Evolutionary conservation across 306 rosid species (phyloP), one percentile per base, ranked within the genome.

Genomic region (Fragaria ananassa): DNA sequence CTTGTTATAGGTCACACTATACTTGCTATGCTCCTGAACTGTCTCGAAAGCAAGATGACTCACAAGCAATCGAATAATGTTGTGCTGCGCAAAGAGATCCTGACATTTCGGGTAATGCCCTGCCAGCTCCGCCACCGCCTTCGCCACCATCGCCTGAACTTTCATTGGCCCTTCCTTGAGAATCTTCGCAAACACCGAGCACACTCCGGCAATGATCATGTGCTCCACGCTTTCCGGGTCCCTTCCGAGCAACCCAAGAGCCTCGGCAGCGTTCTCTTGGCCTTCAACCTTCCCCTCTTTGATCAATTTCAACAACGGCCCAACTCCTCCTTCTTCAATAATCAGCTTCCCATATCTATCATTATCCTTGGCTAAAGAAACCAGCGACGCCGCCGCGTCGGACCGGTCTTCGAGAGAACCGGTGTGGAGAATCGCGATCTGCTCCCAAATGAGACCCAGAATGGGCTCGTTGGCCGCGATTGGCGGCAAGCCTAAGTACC

Each of bases 21-120:
- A 95, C 87, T 90, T 95, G 39, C 96, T 92, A 60, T 95, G 98
- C 74, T 95, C 98, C 21, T 92, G 90, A 37, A 92, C 89, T 0
- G 97, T 92, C 57, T 92, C 98, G 27, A 95, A 95, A 1, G 97
- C 98, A 23, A 95, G 96, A 68, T 95, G 98, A 58, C 93, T 74
- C 12, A 95, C 97, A 7, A 95, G 97, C 47, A 93, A 71, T 3
- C 96, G 81, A 8, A 89, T 87, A 10, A 89, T 90, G n/a, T 95
- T 89, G 68, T 92, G 86, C 84, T 95, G 98, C 4, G 88, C 92
- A 67, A 95, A 95, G 37, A 89, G 85, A 81, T 95, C 98, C 80
- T 95, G 98, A 56, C 90, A 95, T 67, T 85, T 88, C 8, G 97
- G 93, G 78, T 85, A 70, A 65, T 87, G 87, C 0, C 86, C 87